A percentile compares a stretch with the other conserved stretches of the same genome.
Conservation (phyloP, 805 yeast species). For the Yamadazyma akitaensis region DNA sequence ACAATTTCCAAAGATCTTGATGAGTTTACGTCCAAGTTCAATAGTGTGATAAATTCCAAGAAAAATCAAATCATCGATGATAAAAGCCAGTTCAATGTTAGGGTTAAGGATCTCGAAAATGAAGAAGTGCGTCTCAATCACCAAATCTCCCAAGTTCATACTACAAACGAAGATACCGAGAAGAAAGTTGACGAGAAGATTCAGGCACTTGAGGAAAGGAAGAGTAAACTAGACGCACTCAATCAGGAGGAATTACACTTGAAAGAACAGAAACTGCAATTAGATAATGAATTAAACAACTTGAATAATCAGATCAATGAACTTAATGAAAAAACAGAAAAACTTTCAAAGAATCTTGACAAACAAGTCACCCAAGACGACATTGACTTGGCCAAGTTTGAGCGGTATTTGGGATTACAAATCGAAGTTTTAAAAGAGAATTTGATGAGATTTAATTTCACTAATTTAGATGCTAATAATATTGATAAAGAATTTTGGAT, state of each 20-base stretch:
- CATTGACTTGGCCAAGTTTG: constrained; percentile 52
- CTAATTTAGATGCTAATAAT: constrained; percentile 44
- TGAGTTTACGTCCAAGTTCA: constrained; percentile 11
- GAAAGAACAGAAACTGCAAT: constrained; percentile 9
- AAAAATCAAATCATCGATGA: constrained; percentile 29
- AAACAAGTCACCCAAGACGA: constrained; percentile 45
- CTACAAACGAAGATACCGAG: constrained; percentile 25
- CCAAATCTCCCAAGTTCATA: constrained; percentile 27
- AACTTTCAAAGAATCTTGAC: constrained; percentile 32
- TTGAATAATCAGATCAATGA: constrained; percentile 14
- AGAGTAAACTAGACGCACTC: constrained; percentile 33
- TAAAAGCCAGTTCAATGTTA: constrained; percentile 31
- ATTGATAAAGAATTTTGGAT: constrained; percentile 40
- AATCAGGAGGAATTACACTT: constrained; percentile 33
- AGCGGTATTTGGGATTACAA: constrained; percentile 51
- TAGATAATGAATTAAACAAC: constrained; percentile 25
- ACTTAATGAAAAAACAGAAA: constrained; percentile 18
- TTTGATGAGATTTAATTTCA: constrained; percentile 46
- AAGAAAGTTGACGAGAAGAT: constrained; percentile 23
- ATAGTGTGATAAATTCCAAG: constrained; percentile 16
- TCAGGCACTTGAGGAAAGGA: constrained; percentile 27
- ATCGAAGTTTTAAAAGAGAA: constrained; percentile 50
- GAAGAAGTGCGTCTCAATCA: constrained; percentile 28
- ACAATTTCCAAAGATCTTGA: constrained; percentile 11
- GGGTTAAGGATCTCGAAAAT: constrained; percentile 27